phyloP scores from a whole-genome alignment of 148 eudicot genomes.

The Cornus suecica region DNA sequence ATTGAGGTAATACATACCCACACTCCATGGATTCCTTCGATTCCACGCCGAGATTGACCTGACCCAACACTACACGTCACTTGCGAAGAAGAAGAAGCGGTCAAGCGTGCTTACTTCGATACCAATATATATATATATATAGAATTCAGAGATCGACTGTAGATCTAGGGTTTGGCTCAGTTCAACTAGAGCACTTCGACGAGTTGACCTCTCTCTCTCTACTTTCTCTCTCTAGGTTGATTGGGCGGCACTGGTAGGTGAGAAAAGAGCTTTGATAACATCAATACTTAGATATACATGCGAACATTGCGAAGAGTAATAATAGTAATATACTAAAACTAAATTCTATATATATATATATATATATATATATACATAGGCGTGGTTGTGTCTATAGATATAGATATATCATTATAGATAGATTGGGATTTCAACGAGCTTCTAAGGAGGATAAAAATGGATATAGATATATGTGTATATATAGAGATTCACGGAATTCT shows the following conservation, averaged over 20 bases:
- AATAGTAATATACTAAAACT: too few species aligned
- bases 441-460: neutral
- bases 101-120: neutral
- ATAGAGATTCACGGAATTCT: neutral
- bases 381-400: too few species aligned
- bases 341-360: too few species aligned
- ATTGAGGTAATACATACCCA: neutral
- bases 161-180: neutral
- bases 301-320: too few species aligned
- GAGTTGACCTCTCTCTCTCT: neutral
- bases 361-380: neutral
- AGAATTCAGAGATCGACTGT: neutral
- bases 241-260: neutral
- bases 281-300: neutral
- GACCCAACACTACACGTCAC: neutral
- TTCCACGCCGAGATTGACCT: neutral
- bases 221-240: neutral
- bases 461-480: neutral
- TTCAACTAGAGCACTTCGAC: neutral
- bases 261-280: neutral
- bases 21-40: neutral
- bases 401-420: neutral
- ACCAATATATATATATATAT: neutral
- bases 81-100: neutral
- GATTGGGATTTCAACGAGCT: neutral